Conservation (phyloP, 805 yeast species). For the Starmerella floris region DNA sequence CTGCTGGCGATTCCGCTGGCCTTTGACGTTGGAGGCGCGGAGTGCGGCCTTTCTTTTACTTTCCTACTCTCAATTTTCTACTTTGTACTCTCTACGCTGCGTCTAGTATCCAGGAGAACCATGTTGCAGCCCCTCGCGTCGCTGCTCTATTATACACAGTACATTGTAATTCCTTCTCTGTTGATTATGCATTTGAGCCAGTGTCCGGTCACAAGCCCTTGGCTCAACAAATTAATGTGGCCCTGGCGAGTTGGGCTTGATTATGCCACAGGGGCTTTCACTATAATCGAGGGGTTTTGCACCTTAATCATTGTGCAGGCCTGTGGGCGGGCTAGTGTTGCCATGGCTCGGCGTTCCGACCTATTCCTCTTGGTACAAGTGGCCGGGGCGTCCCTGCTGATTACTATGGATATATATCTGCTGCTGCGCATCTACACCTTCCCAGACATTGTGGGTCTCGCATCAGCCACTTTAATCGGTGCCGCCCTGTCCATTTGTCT, state of each 20-base stretch:
- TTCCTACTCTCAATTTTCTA: conserved; percentile 59
- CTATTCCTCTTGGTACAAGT: conserved; percentile 66
- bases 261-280: conserved; percentile 79
- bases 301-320: conserved; percentile 85
- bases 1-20: conserved; percentile 72
- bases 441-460: conserved; percentile 49
- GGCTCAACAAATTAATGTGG: conserved; percentile 31
- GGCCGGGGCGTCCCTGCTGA: conserved; percentile 55
- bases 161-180: conserved; percentile 67
- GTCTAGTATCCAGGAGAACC: conserved; percentile 38
- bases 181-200: conserved; percentile 40
- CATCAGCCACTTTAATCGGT: conserved; percentile 74
- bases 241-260: conserved; percentile 62
- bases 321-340: conserved; percentile 65
- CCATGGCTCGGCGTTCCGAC: conserved; percentile 55
- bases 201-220: conserved; percentile 20
- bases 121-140: conserved; percentile 28
- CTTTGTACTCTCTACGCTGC: conserved; percentile 56
- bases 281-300: conserved; percentile 85
- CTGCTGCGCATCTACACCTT: conserved; percentile 71
- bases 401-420: conserved; percentile 65
- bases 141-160: conserved; percentile 61
- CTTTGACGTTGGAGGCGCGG: conserved; percentile 83
- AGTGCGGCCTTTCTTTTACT: conserved; percentile 78
- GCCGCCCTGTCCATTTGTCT: conserved; percentile 65